These are phyloP conservation scores for Cladosporium sp. DNA, from an alignment of 2,329 filamentous ascomycete genomes.

Conservation along the genomic window DNA sequence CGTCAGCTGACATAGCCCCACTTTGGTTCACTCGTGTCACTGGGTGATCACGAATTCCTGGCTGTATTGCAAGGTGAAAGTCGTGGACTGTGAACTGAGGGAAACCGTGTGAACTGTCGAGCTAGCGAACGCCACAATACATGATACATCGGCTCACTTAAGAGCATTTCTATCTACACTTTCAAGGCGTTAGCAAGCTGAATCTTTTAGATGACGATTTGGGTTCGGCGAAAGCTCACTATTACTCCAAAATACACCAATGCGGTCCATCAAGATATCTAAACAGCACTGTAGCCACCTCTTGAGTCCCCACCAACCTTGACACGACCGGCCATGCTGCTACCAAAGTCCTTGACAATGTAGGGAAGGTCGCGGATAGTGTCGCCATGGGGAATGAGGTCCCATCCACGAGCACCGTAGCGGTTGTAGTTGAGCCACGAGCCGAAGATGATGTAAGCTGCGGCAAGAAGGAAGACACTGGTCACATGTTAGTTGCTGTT, in stretches of 20 bases:
- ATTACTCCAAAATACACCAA: not conserved
- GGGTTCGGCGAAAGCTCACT: not conserved
- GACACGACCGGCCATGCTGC: constrained; percentile 77
- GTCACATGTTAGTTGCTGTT: constrained; percentile 18
- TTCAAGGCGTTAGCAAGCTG: not conserved
- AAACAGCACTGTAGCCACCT: constrained; percentile 94
- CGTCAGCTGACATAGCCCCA: too few species aligned
- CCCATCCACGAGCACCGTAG: constrained; percentile 93
- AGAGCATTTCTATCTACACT: constrained; percentile 10
- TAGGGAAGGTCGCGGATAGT: constrained; percentile 91
- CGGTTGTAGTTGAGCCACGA: constrained; percentile 99
- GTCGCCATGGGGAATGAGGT: constrained; percentile 89
- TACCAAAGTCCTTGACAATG: constrained; percentile 82
- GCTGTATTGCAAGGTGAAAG: not conserved
- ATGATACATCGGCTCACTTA: not conserved
- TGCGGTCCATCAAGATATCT: constrained; percentile 31
- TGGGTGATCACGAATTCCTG: too few species aligned
- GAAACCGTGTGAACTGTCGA: not conserved
- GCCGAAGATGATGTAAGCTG: constrained; percentile 93
- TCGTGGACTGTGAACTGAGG: not conserved
- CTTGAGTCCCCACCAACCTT: constrained; percentile 79
- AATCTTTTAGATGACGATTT: not conserved
- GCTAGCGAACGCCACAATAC: not conserved
- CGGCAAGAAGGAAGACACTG: constrained; percentile 80
- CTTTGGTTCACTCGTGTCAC: too few species aligned